A percentile compares a stretch with the other conserved stretches of the same genome.
Evolutionary conservation across 1,284 basidiomycete species (phyloP).

Genomic region (Sporisorium scitamineum): DNA sequence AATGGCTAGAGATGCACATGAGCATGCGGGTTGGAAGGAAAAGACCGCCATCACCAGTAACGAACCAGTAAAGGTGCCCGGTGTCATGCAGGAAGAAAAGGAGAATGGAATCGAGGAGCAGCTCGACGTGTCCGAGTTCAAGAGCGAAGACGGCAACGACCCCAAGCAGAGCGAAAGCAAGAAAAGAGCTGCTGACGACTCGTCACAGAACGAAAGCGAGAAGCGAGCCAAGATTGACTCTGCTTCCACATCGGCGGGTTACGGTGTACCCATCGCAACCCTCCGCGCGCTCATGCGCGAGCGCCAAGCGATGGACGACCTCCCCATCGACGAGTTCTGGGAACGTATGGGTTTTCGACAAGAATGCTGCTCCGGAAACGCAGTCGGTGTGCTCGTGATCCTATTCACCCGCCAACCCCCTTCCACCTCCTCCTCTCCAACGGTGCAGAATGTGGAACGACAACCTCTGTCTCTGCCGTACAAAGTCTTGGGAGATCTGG

Average conservation of each 20-base stretch:
- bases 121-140: slow-evolving; percentile 4
- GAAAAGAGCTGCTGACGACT: slow-evolving; percentile 4
- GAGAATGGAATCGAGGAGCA: slow-evolving; percentile 13
- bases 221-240: slow-evolving; percentile 22
- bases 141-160: background rate
- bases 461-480: slow-evolving; percentile 57
- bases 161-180: background rate
- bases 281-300: slow-evolving; percentile 56
- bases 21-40: slow-evolving; percentile 56
- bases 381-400: slow-evolving; percentile 64
- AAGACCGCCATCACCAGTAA: slow-evolving; percentile 2
- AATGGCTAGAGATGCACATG: slow-evolving; percentile 60
- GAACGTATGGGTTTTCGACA: slow-evolving; percentile 67
- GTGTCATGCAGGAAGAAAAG: slow-evolving; percentile 16
- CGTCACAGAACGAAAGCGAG: background rate
- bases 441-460: background rate
- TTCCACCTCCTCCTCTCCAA: background rate
- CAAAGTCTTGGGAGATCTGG: slow-evolving; percentile 51
- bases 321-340: slow-evolving; percentile 65
- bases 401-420: slow-evolving; percentile 39
- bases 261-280: slow-evolving; percentile 33
- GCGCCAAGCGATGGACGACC: slow-evolving; percentile 57
- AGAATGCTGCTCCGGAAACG: slow-evolving; percentile 67
- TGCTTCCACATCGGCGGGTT: background rate
- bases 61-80: background rate